A percentile compares a stretch with the other conserved stretches of the same genome.
Conservation (phyloP, 192 early-diverging fungal species). For the Entomortierella beljakovae region DNA sequence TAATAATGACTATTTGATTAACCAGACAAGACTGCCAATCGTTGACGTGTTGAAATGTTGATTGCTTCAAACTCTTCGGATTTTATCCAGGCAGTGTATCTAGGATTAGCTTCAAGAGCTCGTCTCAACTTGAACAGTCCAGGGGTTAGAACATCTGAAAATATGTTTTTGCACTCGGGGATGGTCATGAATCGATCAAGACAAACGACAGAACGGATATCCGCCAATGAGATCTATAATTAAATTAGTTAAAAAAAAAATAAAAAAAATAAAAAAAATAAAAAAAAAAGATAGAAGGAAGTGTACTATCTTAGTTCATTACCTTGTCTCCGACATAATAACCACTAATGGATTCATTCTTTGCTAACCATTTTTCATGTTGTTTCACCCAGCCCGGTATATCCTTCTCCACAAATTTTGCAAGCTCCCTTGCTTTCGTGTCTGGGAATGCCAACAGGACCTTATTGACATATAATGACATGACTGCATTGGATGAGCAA, state of each 20-base stretch:
- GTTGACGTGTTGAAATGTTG: conserved; percentile 29
- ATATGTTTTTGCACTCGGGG: conserved; percentile 34
- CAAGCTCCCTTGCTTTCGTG: conserved; percentile 25
- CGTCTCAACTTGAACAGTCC: conserved; percentile 24
- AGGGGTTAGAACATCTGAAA: conserved; percentile 16
- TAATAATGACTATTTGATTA: background rate
- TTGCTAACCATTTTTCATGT: conserved; percentile 38
- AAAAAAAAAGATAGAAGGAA: too few relatives aligned
- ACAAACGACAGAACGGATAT: conserved; percentile 34
- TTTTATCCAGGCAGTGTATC: conserved; percentile 25
- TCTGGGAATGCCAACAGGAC: conserved; percentile 45
- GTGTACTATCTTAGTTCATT: background rate
- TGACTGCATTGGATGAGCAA: conserved; percentile 28
- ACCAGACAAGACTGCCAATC: conserved; percentile 35
- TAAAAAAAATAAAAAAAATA: too few relatives aligned
- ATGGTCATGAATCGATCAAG: conserved; percentile 38
- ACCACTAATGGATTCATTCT: conserved; percentile 10
- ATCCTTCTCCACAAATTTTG: conserved; percentile 28
- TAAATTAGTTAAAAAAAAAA: background rate
- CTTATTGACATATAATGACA: conserved; percentile 38
- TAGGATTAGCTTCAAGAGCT: conserved; percentile 7
- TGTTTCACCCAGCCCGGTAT: conserved; percentile 25
- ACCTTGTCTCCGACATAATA: conserved; percentile 37
- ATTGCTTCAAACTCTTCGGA: conserved; percentile 40
- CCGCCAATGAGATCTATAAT: conserved; percentile 28